Evolutionary conservation across 306 rosid genomes (phyloP).

Genomic region (Nissolia schottii): DNA sequence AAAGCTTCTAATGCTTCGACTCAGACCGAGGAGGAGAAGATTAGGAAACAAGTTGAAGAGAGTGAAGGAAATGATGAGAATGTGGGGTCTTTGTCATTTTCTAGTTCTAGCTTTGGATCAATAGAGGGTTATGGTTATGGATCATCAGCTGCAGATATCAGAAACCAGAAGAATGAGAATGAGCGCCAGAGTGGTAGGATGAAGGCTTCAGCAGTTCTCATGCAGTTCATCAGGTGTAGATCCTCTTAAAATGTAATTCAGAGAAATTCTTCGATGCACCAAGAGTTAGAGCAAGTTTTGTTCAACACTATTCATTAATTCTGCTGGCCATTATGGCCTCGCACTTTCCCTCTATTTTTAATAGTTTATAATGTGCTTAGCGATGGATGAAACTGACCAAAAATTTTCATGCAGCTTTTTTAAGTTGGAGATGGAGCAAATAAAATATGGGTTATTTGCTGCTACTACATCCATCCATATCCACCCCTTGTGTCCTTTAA

Average conservation of each 20-base stretch:
- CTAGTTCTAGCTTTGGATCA: constrained; percentile 22
- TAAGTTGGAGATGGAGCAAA: background rate
- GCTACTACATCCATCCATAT: background rate
- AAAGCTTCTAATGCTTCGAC: constrained; percentile 40
- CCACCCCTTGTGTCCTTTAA: background rate
- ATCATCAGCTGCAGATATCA: constrained; percentile 21
- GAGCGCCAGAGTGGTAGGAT: constrained; percentile 43
- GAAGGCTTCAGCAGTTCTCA: constrained; percentile 50
- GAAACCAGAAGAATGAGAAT: constrained; percentile 40
- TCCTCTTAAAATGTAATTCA: constrained; percentile 2
- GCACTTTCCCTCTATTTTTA: no score
- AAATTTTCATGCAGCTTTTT: constrained; percentile 1
- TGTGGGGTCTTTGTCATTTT: constrained; percentile 12
- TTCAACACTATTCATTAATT: no score
- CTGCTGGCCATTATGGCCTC: no score
- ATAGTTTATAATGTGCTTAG: no score
- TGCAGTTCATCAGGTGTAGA: constrained; percentile 56
- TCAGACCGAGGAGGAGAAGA: constrained; percentile 49
- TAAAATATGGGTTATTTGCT: background rate
- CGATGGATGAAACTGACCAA: no score
- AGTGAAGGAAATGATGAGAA: constrained; percentile 12
- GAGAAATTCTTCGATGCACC: no score
- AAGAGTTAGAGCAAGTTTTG: no score
- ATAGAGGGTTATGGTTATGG: constrained; percentile 14
- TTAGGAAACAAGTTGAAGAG: constrained; percentile 23